phyloP scores from a whole-genome alignment of 495 filamentous ascomycete species.

The Penicillium cataractarum region DNA sequence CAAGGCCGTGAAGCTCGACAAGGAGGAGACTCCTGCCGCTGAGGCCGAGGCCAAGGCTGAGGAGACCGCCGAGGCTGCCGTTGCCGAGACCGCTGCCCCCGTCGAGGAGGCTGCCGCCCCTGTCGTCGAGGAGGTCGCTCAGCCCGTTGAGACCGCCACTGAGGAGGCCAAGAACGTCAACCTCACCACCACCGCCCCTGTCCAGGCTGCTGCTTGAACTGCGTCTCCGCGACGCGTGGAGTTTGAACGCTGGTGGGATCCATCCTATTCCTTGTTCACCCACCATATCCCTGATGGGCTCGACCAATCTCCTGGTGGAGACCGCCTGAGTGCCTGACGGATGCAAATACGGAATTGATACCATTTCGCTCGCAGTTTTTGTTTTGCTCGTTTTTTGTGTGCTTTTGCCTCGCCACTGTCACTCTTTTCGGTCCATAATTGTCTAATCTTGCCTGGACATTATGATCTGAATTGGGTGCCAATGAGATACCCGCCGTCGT shows the following conservation, averaged over 20 bases:
- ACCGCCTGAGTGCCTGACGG: slow-evolving; percentile 12
- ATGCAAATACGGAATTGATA: slow-evolving; percentile 33
- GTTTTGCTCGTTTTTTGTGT: slow-evolving; percentile 20
- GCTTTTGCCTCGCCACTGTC: slow-evolving; percentile 37
- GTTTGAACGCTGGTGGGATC: slow-evolving; percentile 52
- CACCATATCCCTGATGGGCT: slow-evolving; percentile 21
- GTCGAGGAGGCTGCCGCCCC: slow-evolving; percentile 33
- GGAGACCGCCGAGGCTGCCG: slow-evolving; percentile 30
- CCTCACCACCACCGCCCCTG: slow-evolving; percentile 44
- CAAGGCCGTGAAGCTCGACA: slow-evolving; percentile 55
- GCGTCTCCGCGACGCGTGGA: slow-evolving; percentile 33
- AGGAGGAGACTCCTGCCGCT: slow-evolving; percentile 38
- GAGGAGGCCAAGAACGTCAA: slow-evolving; percentile 39
- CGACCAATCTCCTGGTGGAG: neutral
- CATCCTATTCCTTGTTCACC: slow-evolving; percentile 28
- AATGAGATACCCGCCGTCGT: slow-evolving; percentile 46
- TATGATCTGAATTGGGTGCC: slow-evolving; percentile 22
- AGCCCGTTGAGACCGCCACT: slow-evolving; percentile 35
- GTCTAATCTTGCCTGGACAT: slow-evolving; percentile 4
- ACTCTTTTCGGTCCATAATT: slow-evolving; percentile 4
- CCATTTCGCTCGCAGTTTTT: slow-evolving; percentile 20
- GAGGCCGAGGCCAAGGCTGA: slow-evolving; percentile 41
- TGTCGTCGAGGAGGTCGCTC: slow-evolving; percentile 33
- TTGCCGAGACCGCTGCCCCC: slow-evolving; percentile 39
- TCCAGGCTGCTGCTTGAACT: slow-evolving; percentile 56